Evolutionary conservation across 495 filamentous ascomycete species (phyloP).

Genomic region (Aspergillus asperescens): DNA sequence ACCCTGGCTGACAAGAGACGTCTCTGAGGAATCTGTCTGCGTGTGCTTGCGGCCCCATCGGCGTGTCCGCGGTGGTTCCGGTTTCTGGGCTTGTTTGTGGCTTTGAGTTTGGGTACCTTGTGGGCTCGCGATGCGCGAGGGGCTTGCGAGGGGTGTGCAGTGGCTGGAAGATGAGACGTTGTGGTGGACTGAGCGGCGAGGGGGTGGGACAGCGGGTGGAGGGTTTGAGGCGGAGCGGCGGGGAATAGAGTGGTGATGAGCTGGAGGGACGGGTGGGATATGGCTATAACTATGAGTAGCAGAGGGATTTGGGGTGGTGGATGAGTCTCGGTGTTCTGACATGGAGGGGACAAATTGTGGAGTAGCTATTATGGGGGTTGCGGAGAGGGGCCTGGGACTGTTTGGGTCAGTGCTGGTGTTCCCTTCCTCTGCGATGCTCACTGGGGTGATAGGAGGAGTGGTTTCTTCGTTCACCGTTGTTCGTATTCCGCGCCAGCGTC

Average conservation of each 20-base stretch:
- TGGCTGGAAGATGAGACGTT: constrained; percentile 22
- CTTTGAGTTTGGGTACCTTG: neutral
- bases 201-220: constrained; percentile 38
- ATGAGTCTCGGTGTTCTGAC: constrained; percentile 26
- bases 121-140: constrained; percentile 6
- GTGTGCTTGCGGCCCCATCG: constrained; percentile 33
- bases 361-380: constrained; percentile 11
- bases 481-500: constrained; percentile 40
- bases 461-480: constrained; percentile 23
- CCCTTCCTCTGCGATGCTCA: constrained; percentile 30
- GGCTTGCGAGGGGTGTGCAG: constrained; percentile 18
- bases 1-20: neutral
- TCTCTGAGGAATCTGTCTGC: constrained; percentile 22
- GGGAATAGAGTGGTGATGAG: constrained; percentile 6
- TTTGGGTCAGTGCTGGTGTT: constrained; percentile 13
- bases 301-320: constrained; percentile 21
- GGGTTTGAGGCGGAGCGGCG: constrained; percentile 39
- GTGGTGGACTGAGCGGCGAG: constrained; percentile 32
- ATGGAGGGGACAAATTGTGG: constrained; percentile 1
- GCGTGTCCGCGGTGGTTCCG: constrained; percentile 37
- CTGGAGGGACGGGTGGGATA: constrained; percentile 20
- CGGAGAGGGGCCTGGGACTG: constrained; percentile 12
- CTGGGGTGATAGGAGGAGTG: neutral
- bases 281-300: constrained; percentile 9
- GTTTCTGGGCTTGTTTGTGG: constrained; percentile 30